A percentile compares a stretch with the other conserved stretches of the same genome.
Conservation (phyloP, 1,284 basidiomycete genomes). For the Pterulicium gracile region DNA sequence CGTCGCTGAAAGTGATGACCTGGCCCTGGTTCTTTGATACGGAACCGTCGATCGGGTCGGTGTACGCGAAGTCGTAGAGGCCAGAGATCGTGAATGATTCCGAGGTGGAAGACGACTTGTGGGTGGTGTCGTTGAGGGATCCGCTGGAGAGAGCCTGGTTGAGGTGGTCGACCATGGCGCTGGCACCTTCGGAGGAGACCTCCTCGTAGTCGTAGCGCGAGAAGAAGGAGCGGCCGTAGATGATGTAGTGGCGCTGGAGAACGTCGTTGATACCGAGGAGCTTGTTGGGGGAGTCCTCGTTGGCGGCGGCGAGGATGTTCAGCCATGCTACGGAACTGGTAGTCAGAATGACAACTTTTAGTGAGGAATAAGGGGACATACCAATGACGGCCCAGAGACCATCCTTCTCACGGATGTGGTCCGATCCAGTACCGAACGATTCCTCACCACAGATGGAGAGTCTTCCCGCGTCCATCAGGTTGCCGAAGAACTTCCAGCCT, state of each 20-base stretch:
- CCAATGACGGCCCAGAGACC: conserved; percentile 96
- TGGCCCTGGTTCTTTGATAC: conserved; percentile 95
- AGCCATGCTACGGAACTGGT: conserved; percentile 69
- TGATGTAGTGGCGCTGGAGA: conserved; percentile 78
- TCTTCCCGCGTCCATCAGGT: conserved; percentile 97
- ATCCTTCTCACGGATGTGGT: conserved; percentile 99
- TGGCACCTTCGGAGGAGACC: conserved; percentile 84
- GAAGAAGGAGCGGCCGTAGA: conserved; percentile 97
- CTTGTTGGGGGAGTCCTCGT: conserved; percentile 70
- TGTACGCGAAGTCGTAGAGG: conserved; percentile 89
- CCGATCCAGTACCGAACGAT: conserved; percentile 98
- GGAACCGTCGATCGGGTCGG: conserved; percentile 92
- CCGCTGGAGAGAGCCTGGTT: conserved; percentile 60
- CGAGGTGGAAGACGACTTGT: conserved; percentile 55
- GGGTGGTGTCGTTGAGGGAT: conserved; percentile 56
- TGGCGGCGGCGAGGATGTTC: conserved; percentile 91
- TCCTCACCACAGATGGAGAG: conserved; percentile 98
- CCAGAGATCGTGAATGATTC: conserved; percentile 73
- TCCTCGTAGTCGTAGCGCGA: conserved; percentile 99
- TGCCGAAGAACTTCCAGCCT: conserved; percentile 99
- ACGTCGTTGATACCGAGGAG: conserved; percentile 83
- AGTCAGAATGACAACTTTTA: conserved; percentile 1
- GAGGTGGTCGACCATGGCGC: conserved; percentile 75
- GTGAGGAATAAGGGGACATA: conserved; percentile 22
- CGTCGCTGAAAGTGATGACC: conserved; percentile 86